Percentiles rank a stretch among this genome's conserved stretches.
phyloP scores from a whole-genome alignment of 2,329 filamentous ascomycete species.

The Aspergillus pseudoterreus region DNA sequence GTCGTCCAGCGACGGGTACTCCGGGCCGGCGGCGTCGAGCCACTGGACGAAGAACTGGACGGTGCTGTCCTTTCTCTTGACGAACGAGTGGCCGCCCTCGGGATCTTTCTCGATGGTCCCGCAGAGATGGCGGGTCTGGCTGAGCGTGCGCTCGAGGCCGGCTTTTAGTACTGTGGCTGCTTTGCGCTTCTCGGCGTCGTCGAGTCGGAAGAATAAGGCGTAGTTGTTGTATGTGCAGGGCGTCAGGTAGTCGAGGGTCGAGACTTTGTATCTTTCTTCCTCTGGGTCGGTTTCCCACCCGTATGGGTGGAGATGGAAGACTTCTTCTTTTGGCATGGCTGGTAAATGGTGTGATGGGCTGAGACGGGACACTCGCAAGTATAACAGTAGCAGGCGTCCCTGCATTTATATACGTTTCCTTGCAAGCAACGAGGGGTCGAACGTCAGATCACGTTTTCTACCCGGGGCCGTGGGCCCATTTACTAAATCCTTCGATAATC shows the following conservation, averaged over 20 bases:
- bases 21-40: conserved; percentile 31
- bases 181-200: conserved; percentile 27
- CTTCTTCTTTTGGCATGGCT: conserved; percentile 27
- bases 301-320: conserved; percentile 28
- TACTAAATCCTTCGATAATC: too few relatives aligned
- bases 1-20: conserved; percentile 37
- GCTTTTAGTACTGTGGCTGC: conserved; percentile 25
- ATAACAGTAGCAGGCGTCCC: too few relatives aligned
- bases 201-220: conserved; percentile 38
- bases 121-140: conserved; percentile 37
- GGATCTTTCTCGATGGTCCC: conserved; percentile 41
- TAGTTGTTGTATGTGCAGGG: conserved; percentile 37
- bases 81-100: conserved; percentile 34
- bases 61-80: conserved; percentile 33
- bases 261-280: conserved; percentile 37
- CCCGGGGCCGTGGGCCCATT: too few relatives aligned
- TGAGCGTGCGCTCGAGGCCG: conserved; percentile 37
- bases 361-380: too few relatives aligned
- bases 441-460: too few relatives aligned
- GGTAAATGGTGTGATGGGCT: too few relatives aligned
- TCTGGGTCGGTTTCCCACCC: conserved; percentile 38
- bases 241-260: conserved; percentile 35
- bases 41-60: conserved; percentile 36
- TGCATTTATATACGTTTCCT: too few relatives aligned
- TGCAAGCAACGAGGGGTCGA: too few relatives aligned